Percentiles rank a stretch among this genome's conserved stretches.
phyloP scores from a whole-genome alignment of 257 asterid species.

The Ligustrum vulgare region DNA sequence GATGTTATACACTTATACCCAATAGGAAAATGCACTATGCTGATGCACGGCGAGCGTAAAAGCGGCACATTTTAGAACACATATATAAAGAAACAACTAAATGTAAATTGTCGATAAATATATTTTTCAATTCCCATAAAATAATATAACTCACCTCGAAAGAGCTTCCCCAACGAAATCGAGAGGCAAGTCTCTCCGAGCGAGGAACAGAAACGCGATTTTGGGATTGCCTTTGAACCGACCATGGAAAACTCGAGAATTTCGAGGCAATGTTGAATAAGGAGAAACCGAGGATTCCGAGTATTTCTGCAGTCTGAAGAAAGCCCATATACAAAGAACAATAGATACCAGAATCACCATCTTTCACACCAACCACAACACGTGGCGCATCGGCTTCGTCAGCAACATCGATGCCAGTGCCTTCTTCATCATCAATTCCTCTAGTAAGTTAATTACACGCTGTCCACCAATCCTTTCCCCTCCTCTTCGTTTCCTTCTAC shows the following conservation, averaged over 20 bases:
- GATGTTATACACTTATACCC: too few relatives aligned
- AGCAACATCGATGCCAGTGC: constrained; percentile 41
- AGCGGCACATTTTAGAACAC: too few relatives aligned
- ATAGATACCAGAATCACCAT: constrained; percentile 50
- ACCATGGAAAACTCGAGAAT: constrained; percentile 38
- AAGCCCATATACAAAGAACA: constrained; percentile 53
- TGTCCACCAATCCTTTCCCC: constrained; percentile 33
- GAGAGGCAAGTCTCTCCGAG: constrained; percentile 72
- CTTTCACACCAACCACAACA: constrained; percentile 71
- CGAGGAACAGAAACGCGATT: constrained; percentile 76
- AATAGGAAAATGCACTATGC: too few relatives aligned
- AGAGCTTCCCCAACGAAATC: constrained; percentile 90
- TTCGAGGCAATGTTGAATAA: constrained; percentile 33
- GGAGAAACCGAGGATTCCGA: constrained; percentile 38
- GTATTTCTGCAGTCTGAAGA: constrained; percentile 63
- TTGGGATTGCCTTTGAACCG: constrained; percentile 62
- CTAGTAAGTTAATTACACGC: constrained; percentile 4
- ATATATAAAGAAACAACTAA: too few relatives aligned
- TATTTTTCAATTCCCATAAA: neutral
- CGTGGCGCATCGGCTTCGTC: constrained; percentile 48
- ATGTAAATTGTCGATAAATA: neutral
- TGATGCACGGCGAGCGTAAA: too few relatives aligned
- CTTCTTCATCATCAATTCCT: constrained; percentile 40
- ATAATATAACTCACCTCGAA: constrained; percentile 61
- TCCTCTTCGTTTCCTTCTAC: constrained; percentile 43